Conservation (phyloP, 2,329 filamentous ascomycete genomes). For the Stemphylium vesicarium region DNA sequence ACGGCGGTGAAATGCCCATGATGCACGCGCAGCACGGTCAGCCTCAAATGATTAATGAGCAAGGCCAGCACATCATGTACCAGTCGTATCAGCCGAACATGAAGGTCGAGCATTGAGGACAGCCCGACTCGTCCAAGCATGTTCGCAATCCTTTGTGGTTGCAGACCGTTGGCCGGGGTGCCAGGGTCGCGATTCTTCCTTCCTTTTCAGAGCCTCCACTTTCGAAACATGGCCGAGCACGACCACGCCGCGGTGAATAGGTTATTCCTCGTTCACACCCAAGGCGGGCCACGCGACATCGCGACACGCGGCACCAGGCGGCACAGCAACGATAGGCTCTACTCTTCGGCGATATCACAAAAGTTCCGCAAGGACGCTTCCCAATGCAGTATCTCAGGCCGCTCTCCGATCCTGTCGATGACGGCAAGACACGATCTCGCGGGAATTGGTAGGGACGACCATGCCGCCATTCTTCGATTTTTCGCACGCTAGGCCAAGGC, state of each 20-base stretch:
- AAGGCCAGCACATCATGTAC: constrained; percentile 50
- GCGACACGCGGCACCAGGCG: constrained; percentile 10
- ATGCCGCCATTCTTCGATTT: constrained; percentile 1
- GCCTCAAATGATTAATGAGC: constrained; percentile 48
- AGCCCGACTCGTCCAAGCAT: constrained; percentile 7
- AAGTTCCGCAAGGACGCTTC: constrained; percentile 5
- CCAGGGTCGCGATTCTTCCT: constrained; percentile 2
- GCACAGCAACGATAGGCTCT: constrained; percentile 7
- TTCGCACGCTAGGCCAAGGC: constrained; percentile 4
- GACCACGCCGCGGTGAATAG: not conserved
- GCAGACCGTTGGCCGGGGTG: constrained; percentile 13
- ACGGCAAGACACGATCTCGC: constrained; percentile 11
- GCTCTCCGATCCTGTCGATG: constrained; percentile 3
- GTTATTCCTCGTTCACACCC: not conserved
- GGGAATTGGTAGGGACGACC: constrained; percentile 15
- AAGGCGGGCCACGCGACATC: not conserved
- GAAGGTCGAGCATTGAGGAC: constrained; percentile 48
- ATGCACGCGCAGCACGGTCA: constrained; percentile 45
- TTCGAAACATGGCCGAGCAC: constrained; percentile 2
- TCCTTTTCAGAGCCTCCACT: constrained; percentile 3
- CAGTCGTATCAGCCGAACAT: constrained; percentile 44
- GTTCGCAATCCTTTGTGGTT: constrained; percentile 14
- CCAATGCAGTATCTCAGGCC: constrained; percentile 4
- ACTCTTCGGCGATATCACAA: constrained; percentile 6
- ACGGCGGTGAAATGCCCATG: constrained; percentile 47